Evolutionary conservation across 1,284 basidiomycete species (phyloP).

Genomic region (Mycosarcoma mackinlayi): DNA sequence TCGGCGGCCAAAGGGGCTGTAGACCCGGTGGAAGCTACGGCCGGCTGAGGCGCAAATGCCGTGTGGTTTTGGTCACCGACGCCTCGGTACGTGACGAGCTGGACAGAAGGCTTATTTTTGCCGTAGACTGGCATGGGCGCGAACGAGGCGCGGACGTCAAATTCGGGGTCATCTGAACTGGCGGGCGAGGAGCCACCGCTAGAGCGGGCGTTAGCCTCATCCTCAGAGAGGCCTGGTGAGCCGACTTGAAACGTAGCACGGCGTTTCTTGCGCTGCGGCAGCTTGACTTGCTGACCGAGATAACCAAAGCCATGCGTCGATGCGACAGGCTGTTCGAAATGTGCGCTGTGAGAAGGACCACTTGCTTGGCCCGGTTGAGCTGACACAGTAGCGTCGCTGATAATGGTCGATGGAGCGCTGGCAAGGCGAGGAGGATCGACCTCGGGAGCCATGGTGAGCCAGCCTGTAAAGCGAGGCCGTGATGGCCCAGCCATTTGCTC

Average conservation of each 20-base stretch:
- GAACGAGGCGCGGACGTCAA: slow-evolving; percentile 58
- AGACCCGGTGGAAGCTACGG: neutral
- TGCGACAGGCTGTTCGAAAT: slow-evolving; percentile 15
- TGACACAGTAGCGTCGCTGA: slow-evolving; percentile 1
- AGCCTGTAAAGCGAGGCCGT: slow-evolving; percentile 50
- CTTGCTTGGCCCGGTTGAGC: slow-evolving; percentile 5
- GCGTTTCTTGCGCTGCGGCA: slow-evolving; percentile 38
- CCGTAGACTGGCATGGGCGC: slow-evolving; percentile 53
- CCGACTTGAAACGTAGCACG: slow-evolving; percentile 48
- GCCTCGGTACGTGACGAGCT: slow-evolving; percentile 10
- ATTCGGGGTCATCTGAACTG: slow-evolving; percentile 39
- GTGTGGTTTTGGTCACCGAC: slow-evolving; percentile 18
- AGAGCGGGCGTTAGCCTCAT: slow-evolving; percentile 18
- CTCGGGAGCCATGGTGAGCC: slow-evolving; percentile 60
- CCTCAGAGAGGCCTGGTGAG: slow-evolving; percentile 41
- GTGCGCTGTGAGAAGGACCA: slow-evolving; percentile 2
- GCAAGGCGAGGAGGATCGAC: slow-evolving; percentile 25
- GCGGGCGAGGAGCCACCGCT: slow-evolving; percentile 26
- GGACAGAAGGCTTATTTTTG: slow-evolving; percentile 17
- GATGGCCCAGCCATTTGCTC: slow-evolving; percentile 43
- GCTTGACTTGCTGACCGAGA: slow-evolving; percentile 23
- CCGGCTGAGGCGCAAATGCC: slow-evolving; percentile 1
- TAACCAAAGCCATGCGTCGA: slow-evolving; percentile 39
- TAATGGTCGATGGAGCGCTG: neutral
- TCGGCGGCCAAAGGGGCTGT: slow-evolving; percentile 1